phyloP scores from a whole-genome alignment of 345 rosid species.

The Syzygium jambos region DNA sequence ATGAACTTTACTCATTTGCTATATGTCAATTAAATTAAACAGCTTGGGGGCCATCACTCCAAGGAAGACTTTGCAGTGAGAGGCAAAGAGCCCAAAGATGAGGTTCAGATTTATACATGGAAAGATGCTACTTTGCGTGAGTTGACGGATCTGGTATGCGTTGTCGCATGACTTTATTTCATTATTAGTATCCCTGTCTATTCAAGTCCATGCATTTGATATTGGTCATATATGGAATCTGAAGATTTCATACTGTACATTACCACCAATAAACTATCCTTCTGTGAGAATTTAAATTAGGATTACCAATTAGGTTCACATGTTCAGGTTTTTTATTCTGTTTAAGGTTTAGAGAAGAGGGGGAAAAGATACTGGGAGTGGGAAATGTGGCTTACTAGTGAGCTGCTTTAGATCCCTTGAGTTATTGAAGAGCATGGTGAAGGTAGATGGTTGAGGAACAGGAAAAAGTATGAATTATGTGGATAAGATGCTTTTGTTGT shows the following conservation, averaged over 20 bases:
- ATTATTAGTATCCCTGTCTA: not conserved
- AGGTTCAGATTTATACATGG: slow-evolving; percentile 97
- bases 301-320: not conserved
- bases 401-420: not conserved
- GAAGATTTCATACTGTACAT: not conserved
- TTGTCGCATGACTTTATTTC: not conserved
- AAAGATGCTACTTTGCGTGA: slow-evolving; percentile 91
- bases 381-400: not conserved
- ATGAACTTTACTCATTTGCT: not conserved
- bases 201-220: not conserved
- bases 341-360: not conserved
- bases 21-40: not conserved
- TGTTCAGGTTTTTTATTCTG: not conserved
- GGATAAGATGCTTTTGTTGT: not conserved
- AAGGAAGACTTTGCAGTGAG: slow-evolving; percentile 88
- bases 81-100: slow-evolving; percentile 94
- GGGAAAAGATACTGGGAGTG: not conserved
- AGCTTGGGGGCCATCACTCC: slow-evolving; percentile 78
- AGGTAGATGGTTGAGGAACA: not conserved
- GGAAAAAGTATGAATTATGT: not conserved
- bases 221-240: not conserved
- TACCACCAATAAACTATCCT: not conserved
- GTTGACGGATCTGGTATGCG: slow-evolving; percentile 75
- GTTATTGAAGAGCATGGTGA: not conserved
- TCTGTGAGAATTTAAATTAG: not conserved